Evolutionary conservation across 2,329 filamentous ascomycete genomes (phyloP).

Genomic region (Fusarium sp.): DNA sequence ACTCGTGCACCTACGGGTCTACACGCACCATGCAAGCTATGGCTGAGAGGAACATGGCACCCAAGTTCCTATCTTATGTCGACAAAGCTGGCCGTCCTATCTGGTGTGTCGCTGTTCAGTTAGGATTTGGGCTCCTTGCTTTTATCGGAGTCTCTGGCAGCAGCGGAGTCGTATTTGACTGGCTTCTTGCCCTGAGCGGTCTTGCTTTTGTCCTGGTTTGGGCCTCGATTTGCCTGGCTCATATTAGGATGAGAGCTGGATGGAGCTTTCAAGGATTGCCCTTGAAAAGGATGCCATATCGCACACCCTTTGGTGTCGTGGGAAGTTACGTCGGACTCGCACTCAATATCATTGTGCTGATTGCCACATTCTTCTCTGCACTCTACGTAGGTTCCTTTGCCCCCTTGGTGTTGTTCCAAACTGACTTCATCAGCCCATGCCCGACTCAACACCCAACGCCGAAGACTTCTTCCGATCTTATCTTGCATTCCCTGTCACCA

Average conservation of each 20-base stretch:
- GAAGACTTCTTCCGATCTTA: constrained; percentile 78
- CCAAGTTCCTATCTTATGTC: background rate
- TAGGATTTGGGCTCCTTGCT: background rate
- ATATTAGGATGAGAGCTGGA: background rate
- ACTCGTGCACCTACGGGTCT: background rate
- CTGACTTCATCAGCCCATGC: background rate
- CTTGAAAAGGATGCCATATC: background rate
- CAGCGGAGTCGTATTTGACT: background rate
- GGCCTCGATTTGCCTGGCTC: background rate
- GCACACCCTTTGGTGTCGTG: background rate
- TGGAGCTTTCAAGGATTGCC: background rate
- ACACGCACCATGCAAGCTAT: background rate
- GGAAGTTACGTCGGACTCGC: background rate
- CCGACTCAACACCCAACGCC: constrained; percentile 75
- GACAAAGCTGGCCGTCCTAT: background rate
- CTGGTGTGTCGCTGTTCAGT: background rate
- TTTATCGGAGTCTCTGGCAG: background rate
- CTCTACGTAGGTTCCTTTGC: background rate
- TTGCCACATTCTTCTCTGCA: background rate
- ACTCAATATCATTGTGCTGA: background rate
- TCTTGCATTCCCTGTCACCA: constrained; percentile 74
- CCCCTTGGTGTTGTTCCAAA: background rate
- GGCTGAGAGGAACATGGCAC: background rate
- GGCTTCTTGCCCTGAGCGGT: background rate
- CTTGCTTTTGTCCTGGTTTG: background rate